Evolutionary conservation across 176 grass and related monocot species (phyloP).

Genomic region (Lolium perenne): DNA sequence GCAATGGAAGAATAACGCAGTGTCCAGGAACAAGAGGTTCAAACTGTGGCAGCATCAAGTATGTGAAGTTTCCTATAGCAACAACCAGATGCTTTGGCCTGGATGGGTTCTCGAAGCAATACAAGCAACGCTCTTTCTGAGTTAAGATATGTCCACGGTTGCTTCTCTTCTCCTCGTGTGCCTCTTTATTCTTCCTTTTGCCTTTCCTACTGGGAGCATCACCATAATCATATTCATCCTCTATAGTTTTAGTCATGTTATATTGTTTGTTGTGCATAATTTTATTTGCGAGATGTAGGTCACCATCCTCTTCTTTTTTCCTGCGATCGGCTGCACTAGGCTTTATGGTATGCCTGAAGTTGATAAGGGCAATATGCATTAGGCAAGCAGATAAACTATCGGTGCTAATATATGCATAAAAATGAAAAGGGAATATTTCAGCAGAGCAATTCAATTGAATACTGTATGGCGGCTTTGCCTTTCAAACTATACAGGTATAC

Average conservation of each 20-base stretch:
- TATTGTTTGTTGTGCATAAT: conserved; percentile 87
- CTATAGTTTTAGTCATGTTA: conserved; percentile 67
- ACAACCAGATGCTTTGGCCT: conserved; percentile 95
- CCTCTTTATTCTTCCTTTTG: conserved; percentile 64
- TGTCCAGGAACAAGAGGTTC: conserved; percentile 82
- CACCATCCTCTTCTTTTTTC: conserved; percentile 88
- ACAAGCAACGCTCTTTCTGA: conserved; percentile 86
- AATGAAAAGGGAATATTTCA: conserved; percentile 32
- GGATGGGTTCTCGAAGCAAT: conserved; percentile 96
- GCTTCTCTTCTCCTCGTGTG: conserved; percentile 48
- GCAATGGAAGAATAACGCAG: conserved; percentile 88
- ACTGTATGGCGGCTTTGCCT: neutral
- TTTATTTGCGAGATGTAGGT: conserved; percentile 76
- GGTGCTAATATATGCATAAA: conserved; percentile 18
- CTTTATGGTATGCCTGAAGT: conserved; percentile 55
- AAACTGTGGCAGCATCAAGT: conserved; percentile 88
- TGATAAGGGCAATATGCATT: conserved; percentile 17
- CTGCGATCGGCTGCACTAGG: conserved; percentile 56
- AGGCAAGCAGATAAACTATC: conserved; percentile 1
- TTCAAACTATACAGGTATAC: conserved; percentile 7
- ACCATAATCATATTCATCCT: conserved; percentile 98
- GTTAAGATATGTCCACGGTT: conserved; percentile 51
- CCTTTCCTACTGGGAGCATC: conserved; percentile 73
- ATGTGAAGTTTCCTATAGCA: conserved; percentile 93
- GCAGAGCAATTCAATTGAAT: conserved; percentile 2